These are phyloP conservation scores for Coemansia sp. DNA, from an alignment of 192 early-diverging fungal genomes.

Conservation along the genomic window DNA sequence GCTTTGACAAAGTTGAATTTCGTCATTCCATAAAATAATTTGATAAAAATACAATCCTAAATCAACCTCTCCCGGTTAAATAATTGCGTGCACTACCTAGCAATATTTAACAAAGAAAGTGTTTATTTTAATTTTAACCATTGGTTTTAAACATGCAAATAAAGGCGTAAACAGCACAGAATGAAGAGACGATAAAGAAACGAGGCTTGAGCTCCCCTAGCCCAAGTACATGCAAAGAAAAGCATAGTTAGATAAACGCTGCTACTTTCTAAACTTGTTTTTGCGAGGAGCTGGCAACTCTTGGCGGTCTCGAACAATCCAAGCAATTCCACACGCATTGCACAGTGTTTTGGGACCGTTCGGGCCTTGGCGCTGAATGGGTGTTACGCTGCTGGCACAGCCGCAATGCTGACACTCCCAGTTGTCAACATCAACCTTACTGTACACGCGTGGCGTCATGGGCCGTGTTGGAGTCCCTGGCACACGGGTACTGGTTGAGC, in stretches of 20 bases:
- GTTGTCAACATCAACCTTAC: slow-evolving; percentile 35
- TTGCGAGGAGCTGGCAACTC: slow-evolving; percentile 49
- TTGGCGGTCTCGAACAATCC: slow-evolving; percentile 52
- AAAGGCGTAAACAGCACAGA: not conserved
- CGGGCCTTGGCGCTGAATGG: slow-evolving; percentile 57
- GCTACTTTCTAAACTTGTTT: slow-evolving; percentile 46
- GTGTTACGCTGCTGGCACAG: slow-evolving; percentile 42
- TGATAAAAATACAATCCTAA: not conserved
- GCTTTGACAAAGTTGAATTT: not conserved
- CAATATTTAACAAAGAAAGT: not conserved
- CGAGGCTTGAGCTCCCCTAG: not conserved
- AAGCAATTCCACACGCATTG: slow-evolving; percentile 63
- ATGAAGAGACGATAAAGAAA: not conserved
- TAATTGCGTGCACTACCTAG: not conserved
- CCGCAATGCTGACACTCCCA: slow-evolving; percentile 55
- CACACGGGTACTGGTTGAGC: slow-evolving; percentile 20
- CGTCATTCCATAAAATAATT: not conserved
- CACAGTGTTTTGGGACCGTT: slow-evolving; percentile 63
- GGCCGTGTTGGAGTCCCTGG: slow-evolving; percentile 37
- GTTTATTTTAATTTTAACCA: not conserved
- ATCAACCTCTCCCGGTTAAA: not conserved
- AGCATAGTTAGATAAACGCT: not conserved
- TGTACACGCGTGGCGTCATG: slow-evolving; percentile 39
- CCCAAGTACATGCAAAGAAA: not conserved
- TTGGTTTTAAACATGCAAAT: not conserved